Evolutionary conservation across 2,329 filamentous ascomycete genomes (phyloP).

Genomic region (Penicillium griseofulvum): DNA sequence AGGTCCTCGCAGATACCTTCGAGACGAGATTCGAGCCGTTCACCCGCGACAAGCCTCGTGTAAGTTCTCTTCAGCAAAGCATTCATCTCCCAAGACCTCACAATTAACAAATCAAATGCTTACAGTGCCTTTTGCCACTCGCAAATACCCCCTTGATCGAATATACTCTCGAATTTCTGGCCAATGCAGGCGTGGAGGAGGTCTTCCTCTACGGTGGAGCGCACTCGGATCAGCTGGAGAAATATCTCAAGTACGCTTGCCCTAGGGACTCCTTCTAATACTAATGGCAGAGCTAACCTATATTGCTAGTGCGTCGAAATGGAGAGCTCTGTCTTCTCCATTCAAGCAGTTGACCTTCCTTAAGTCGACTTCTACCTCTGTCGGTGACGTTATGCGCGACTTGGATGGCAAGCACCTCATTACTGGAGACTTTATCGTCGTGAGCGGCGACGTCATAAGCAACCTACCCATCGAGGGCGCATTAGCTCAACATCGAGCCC

Average conservation of each 20-base stretch:
- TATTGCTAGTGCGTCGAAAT: conserved; percentile 62
- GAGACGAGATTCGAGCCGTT: conserved; percentile 90
- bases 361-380: conserved; percentile 79
- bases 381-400: conserved; percentile 92
- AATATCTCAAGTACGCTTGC: conserved; percentile 65
- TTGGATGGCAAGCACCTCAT: conserved; percentile 83
- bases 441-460: conserved; percentile 88
- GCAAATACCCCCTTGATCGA: conserved; percentile 95
- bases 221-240: conserved; percentile 81
- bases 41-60: conserved; percentile 81
- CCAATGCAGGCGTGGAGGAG: conserved; percentile 91
- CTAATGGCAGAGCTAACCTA: conserved; percentile 12
- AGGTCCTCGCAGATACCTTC: conserved; percentile 92
- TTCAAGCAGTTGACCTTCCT: conserved; percentile 82
- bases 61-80: conserved; percentile 44
- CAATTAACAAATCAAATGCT: conserved; percentile 1
- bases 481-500: conserved; percentile 73
- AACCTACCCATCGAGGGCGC: conserved; percentile 82
- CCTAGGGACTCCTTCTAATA: neutral
- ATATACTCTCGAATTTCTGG: conserved; percentile 94
- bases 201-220: conserved; percentile 89
- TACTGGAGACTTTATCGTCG: conserved; percentile 84
- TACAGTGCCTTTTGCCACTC: conserved; percentile 82
- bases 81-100: neutral
- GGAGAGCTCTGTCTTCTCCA: conserved; percentile 68